A percentile compares a stretch with the other conserved stretches of the same genome.
phyloP scores from a whole-genome alignment of 2,329 filamentous ascomycete genomes.

The Hypoxylon sp. region DNA sequence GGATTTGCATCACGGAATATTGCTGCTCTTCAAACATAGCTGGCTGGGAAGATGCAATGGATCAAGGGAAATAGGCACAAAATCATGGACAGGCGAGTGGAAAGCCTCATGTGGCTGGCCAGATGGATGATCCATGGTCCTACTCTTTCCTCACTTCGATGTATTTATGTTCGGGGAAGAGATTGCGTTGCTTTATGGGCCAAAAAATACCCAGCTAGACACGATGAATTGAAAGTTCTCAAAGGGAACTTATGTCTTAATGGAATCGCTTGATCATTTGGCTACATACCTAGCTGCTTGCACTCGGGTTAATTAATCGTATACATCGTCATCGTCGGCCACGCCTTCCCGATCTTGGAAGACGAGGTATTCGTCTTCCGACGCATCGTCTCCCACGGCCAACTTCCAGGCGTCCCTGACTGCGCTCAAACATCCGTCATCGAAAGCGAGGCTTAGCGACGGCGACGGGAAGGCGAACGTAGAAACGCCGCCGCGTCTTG shows the following conservation, averaged over 20 bases:
- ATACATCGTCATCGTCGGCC: slow-evolving; percentile 62
- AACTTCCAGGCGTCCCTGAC: slow-evolving; percentile 76
- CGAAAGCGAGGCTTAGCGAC: slow-evolving; percentile 73
- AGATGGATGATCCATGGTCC: not conserved
- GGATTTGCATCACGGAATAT: not conserved
- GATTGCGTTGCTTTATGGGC: not conserved
- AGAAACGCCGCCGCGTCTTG: slow-evolving; percentile 48
- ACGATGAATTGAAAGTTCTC: not conserved
- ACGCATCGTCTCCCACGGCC: slow-evolving; percentile 61
- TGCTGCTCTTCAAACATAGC: not conserved
- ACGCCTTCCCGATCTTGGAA: slow-evolving; percentile 77
- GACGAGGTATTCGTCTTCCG: slow-evolving; percentile 71
- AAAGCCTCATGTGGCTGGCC: not conserved
- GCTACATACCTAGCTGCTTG: slow-evolving; percentile 5
- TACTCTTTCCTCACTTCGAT: not conserved
- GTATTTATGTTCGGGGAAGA: not conserved
- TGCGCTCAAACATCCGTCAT: slow-evolving; percentile 71
- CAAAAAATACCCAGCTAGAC: not conserved
- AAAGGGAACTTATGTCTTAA: too few species aligned
- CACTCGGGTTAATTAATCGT: slow-evolving; percentile 48
- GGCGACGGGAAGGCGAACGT: slow-evolving; percentile 66
- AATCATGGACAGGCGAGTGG: not conserved
- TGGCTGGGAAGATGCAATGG: not conserved
- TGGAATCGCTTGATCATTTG: not conserved
- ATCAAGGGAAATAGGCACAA: not conserved